Evolutionary conservation across 208 protist genomes (phyloP).

Genomic region (Acanthamoeba castellanii): DNA sequence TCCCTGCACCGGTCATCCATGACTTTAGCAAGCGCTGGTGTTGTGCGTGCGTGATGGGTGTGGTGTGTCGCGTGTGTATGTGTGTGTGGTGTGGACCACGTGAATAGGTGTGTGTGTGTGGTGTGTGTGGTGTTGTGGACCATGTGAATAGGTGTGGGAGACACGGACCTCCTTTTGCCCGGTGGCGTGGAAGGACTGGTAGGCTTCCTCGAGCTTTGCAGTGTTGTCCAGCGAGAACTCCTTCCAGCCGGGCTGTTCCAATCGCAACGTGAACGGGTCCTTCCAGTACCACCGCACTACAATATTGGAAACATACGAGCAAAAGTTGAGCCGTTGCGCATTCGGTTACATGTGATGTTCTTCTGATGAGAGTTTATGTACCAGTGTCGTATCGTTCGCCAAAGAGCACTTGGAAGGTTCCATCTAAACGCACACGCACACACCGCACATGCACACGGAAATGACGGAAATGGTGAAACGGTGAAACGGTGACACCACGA

Average conservation of each 20-base stretch:
- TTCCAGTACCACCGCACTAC: slow-evolving; percentile 66
- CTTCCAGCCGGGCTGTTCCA: slow-evolving; percentile 54
- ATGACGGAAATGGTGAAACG: too few relatives aligned
- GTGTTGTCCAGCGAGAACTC: slow-evolving; percentile 47
- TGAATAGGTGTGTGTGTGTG: not conserved
- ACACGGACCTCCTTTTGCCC: not conserved
- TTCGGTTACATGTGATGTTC: not conserved
- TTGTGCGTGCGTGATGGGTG: too few relatives aligned
- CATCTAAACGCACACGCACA: not conserved
- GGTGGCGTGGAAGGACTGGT: not conserved
- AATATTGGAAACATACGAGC: too few relatives aligned
- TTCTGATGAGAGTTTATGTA: not conserved
- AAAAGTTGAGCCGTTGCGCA: not conserved
- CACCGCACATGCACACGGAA: not conserved
- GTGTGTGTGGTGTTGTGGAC: too few relatives aligned
- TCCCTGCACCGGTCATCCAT: not conserved
- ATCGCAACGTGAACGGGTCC: slow-evolving; percentile 19
- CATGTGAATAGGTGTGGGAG: too few relatives aligned
- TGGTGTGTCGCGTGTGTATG: too few relatives aligned
- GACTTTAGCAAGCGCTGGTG: too few relatives aligned
- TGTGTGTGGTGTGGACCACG: not conserved
- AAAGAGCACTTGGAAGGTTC: slow-evolving; percentile 44
- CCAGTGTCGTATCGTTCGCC: not conserved
- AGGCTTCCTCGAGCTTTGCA: slow-evolving; percentile 42
- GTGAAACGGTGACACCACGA: not conserved